Conservation (phyloP, 78 protist species). For the Corallochytrium limacisporum region DNA sequence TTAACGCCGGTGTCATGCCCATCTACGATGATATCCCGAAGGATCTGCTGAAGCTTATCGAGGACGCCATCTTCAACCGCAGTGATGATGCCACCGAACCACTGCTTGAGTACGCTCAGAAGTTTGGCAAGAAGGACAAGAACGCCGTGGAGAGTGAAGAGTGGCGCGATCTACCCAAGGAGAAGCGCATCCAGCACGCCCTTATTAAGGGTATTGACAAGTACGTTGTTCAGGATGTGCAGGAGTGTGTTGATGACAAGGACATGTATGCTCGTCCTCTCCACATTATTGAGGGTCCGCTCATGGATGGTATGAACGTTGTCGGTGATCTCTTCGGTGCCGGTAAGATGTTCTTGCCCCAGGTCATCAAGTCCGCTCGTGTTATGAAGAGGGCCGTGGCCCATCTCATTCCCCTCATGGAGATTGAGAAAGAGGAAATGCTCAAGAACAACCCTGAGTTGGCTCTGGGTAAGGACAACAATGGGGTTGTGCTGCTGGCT, state of each 20-base stretch:
- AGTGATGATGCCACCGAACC: slow-evolving; percentile 7
- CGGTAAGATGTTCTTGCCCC: slow-evolving; percentile 97
- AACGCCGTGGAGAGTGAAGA: slow-evolving; percentile 34
- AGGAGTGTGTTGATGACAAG: slow-evolving; percentile 66
- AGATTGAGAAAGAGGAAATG: slow-evolving; percentile 62
- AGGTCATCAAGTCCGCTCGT: slow-evolving; percentile 92
- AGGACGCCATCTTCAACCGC: slow-evolving; percentile 50
- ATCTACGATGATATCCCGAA: slow-evolving; percentile 72
- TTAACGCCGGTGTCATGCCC: slow-evolving; percentile 89
- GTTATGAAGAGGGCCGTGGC: slow-evolving; percentile 97
- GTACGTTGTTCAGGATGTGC: slow-evolving; percentile 72
- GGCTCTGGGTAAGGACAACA: slow-evolving; percentile 7
- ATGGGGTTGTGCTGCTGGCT: slow-evolving; percentile 73
- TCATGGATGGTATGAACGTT: slow-evolving; percentile 89
- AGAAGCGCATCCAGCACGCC: slow-evolving; percentile 65
- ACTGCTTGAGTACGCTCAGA: slow-evolving; percentile 38
- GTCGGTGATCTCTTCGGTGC: slow-evolving; percentile 97
- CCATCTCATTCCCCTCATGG: slow-evolving; percentile 90
- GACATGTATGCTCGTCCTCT: slow-evolving; percentile 12
- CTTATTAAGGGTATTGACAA: slow-evolving; percentile 80
- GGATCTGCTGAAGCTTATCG: slow-evolving; percentile 42
- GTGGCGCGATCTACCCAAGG: slow-evolving; percentile 72
- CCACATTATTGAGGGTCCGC: slow-evolving; percentile 85
- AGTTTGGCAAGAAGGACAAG: not conserved
- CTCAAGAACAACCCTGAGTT: not conserved